Evolutionary conservation across 2,329 filamentous ascomycete genomes (phyloP).

Genomic region (Botrytis elliptica): DNA sequence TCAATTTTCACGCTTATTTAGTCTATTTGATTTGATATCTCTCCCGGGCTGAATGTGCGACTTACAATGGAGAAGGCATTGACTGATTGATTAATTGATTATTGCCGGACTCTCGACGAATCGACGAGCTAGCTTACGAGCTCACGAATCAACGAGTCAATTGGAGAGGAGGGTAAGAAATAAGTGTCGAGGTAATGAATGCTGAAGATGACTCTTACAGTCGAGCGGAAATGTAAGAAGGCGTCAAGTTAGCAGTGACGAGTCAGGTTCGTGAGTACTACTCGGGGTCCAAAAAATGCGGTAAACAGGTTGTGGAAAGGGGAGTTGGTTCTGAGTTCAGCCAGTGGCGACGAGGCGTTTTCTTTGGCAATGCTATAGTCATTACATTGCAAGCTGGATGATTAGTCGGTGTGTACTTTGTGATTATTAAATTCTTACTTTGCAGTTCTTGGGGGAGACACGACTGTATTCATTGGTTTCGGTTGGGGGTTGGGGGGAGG

Average conservation of each 20-base stretch:
- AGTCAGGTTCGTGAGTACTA: background rate
- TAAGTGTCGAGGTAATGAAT: background rate
- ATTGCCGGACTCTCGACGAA: background rate
- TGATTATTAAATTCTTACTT: slow-evolving; percentile 9
- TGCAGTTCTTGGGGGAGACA: background rate
- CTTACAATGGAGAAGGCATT: background rate
- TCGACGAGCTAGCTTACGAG: background rate
- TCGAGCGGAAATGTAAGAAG: background rate
- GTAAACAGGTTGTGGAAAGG: background rate
- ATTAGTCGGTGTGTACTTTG: background rate
- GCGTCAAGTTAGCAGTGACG: background rate
- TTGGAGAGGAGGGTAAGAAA: background rate
- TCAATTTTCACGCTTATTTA: background rate
- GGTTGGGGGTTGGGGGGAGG: background rate
- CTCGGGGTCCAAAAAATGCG: background rate
- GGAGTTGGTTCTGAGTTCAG: background rate
- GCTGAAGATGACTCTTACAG: background rate
- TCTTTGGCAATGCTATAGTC: background rate
- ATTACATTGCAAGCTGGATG: background rate
- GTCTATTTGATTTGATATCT: background rate
- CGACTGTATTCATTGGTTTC: background rate
- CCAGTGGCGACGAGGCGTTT: background rate
- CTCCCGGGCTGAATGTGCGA: background rate
- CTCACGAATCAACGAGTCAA: background rate
- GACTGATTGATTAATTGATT: background rate